Conservation (phyloP, 1,284 basidiomycete species). For the Irpex rosettiformis region DNA sequence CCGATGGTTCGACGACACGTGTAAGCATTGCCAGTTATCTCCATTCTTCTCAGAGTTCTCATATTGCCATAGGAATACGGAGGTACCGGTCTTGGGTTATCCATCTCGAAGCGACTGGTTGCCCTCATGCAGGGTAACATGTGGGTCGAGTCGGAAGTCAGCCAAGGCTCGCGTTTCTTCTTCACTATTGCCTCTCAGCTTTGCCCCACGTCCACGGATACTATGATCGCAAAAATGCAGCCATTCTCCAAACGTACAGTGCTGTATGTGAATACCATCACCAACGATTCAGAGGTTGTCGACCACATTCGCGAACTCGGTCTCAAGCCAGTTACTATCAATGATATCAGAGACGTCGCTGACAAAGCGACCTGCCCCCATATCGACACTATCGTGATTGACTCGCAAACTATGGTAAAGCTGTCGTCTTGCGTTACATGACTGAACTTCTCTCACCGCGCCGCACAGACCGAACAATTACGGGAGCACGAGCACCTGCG, state of each 20-base stretch:
- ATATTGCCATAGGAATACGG: constrained; percentile 77
- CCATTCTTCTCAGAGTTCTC: constrained; percentile 1
- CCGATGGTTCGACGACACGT: constrained; percentile 91
- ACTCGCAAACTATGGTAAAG: constrained; percentile 82
- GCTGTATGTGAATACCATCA: constrained; percentile 87
- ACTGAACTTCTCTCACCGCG: constrained; percentile 8
- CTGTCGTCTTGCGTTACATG: constrained; percentile 3
- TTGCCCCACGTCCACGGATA: constrained; percentile 70
- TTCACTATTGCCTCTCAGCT: constrained; percentile 91
- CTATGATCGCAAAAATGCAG: constrained; percentile 71
- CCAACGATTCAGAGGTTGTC: constrained; percentile 76
- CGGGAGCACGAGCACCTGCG: constrained; percentile 92
- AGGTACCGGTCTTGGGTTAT: constrained; percentile 95
- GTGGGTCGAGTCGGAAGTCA: constrained; percentile 95
- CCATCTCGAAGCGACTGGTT: constrained; percentile 93
- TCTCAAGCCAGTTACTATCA: constrained; percentile 78
- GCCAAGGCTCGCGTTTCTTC: constrained; percentile 95
- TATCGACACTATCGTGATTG: constrained; percentile 95
- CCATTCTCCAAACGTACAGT: constrained; percentile 79
- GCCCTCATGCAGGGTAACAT: constrained; percentile 98
- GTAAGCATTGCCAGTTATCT: constrained; percentile 37
- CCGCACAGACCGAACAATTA: constrained; percentile 74
- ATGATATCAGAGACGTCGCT: constrained; percentile 75
- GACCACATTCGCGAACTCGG: constrained; percentile 79
- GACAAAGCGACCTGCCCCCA: constrained; percentile 82